Conservation (phyloP, 2,329 filamentous ascomycete species). For the Albifimbria verrucaria region DNA sequence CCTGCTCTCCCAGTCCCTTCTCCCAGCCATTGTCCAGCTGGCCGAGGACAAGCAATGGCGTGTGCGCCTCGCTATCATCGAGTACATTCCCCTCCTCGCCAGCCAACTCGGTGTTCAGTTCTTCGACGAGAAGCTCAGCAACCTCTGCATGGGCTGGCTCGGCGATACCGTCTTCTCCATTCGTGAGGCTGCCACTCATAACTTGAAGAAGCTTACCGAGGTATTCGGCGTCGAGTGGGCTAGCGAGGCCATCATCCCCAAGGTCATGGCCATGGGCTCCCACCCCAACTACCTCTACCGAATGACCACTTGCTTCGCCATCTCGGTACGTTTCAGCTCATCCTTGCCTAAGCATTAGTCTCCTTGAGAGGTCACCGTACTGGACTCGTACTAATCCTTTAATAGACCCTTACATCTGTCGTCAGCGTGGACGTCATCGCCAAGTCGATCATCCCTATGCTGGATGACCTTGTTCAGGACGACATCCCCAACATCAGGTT, state of each 20-base stretch:
- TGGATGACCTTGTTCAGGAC: constrained; percentile 89
- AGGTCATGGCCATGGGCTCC: constrained; percentile 97
- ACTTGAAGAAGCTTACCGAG: constrained; percentile 96
- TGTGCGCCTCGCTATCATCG: constrained; percentile 95
- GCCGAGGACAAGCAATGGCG: constrained; percentile 99
- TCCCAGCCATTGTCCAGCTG: constrained; percentile 94
- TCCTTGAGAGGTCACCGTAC: constrained; percentile 2
- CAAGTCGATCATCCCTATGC: constrained; percentile 89
- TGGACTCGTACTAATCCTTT: too few species aligned
- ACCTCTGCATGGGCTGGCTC: constrained; percentile 96
- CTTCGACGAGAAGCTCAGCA: constrained; percentile 96
- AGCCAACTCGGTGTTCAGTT: constrained; percentile 95
- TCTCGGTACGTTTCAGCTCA: constrained; percentile 69
- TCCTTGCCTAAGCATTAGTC: background rate
- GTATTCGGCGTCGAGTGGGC: constrained; percentile 99
- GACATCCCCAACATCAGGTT: constrained; percentile 99
- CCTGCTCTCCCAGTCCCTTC: constrained; percentile 88
- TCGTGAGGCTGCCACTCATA: constrained; percentile 93
- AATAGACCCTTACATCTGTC: constrained; percentile 85
- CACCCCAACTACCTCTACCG: constrained; percentile 99
- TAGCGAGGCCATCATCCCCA: constrained; percentile 93
- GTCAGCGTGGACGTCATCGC: constrained; percentile 92
- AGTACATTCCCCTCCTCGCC: constrained; percentile 95
- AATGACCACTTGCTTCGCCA: constrained; percentile 99
- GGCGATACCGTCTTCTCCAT: constrained; percentile 99